Conservation (phyloP, 768 basidiomycete genomes). For the Suillus placidus region DNA sequence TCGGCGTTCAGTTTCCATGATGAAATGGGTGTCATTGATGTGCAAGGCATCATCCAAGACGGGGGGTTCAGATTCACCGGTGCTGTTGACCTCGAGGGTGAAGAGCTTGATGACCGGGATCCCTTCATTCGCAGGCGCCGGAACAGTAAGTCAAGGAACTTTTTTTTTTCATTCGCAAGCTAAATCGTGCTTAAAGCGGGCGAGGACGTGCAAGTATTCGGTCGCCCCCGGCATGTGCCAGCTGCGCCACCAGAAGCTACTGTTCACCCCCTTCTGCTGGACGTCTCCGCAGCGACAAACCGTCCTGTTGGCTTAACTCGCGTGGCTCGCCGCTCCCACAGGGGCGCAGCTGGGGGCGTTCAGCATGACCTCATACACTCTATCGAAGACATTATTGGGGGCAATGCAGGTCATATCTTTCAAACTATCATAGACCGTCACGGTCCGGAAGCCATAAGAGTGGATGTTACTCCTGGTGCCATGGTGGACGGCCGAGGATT, state of each 20-base stretch:
- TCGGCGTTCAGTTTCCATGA: conserved; percentile 38
- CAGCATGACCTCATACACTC: conserved; percentile 69
- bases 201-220: conserved; percentile 65
- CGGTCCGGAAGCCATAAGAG: conserved; percentile 68
- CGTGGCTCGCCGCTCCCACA: conserved; percentile 55
- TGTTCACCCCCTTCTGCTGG: conserved; percentile 81
- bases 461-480: conserved; percentile 72
- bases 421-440: conserved; percentile 77
- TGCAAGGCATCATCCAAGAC: conserved; percentile 40
- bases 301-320: conserved; percentile 52
- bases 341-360: conserved; percentile 49
- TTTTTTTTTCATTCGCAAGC: conserved; percentile 6
- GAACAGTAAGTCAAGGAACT: conserved; percentile 13
- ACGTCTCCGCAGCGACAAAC: conserved; percentile 50
- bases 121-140: conserved; percentile 58
- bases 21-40: conserved; percentile 43
- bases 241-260: conserved; percentile 66
- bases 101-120: conserved; percentile 46
- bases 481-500: conserved; percentile 61
- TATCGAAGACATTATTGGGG: conserved; percentile 81
- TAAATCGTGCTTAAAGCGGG: conserved; percentile 36
- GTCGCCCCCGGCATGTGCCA: conserved; percentile 55
- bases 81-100: conserved; percentile 49
- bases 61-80: conserved; percentile 60
- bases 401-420: conserved; percentile 79